Conservation (phyloP, 2,329 filamentous ascomycete species). For the Calonectria pseudoreteaudii region DNA sequence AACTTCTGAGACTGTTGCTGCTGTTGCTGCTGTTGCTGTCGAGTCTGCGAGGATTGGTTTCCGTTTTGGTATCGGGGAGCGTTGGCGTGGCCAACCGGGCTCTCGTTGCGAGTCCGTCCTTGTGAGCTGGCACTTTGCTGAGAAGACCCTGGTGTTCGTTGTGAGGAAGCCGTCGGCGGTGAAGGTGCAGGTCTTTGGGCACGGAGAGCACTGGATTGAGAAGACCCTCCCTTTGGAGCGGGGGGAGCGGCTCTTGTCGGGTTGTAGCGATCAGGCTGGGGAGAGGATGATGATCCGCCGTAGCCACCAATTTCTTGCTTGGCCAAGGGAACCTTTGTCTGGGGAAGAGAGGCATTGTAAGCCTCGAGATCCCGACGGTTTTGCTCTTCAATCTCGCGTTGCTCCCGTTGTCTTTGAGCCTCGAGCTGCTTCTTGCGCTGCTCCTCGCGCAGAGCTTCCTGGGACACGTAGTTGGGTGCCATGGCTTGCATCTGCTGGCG, state of each 20-base stretch:
- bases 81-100: slow-evolving; percentile 58
- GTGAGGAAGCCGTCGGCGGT: slow-evolving; percentile 56
- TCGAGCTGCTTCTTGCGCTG: slow-evolving; percentile 73
- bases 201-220: slow-evolving; percentile 67
- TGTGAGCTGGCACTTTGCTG: slow-evolving; percentile 63
- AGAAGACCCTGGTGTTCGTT: slow-evolving; percentile 60
- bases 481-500: slow-evolving; percentile 69
- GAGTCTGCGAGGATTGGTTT: slow-evolving; percentile 63
- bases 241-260: slow-evolving; percentile 87
- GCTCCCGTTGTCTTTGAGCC: slow-evolving; percentile 61
- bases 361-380: slow-evolving; percentile 82
- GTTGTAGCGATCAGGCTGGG: slow-evolving; percentile 80
- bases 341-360: slow-evolving; percentile 90
- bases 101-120: slow-evolving; percentile 61
- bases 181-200: slow-evolving; percentile 89
- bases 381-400: slow-evolving; percentile 72
- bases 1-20: slow-evolving; percentile 60
- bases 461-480: slow-evolving; percentile 65
- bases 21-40: slow-evolving; percentile 51
- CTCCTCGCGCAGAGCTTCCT: slow-evolving; percentile 65
- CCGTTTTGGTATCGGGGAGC: slow-evolving; percentile 70
- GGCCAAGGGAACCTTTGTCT: slow-evolving; percentile 82
- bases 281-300: slow-evolving; percentile 50
- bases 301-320: slow-evolving; percentile 87
- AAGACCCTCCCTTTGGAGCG: slow-evolving; percentile 69